These are phyloP conservation scores for Aegilops speltoides DNA, from an alignment of 176 grass and related monocot genomes.

Conservation along the genomic window DNA sequence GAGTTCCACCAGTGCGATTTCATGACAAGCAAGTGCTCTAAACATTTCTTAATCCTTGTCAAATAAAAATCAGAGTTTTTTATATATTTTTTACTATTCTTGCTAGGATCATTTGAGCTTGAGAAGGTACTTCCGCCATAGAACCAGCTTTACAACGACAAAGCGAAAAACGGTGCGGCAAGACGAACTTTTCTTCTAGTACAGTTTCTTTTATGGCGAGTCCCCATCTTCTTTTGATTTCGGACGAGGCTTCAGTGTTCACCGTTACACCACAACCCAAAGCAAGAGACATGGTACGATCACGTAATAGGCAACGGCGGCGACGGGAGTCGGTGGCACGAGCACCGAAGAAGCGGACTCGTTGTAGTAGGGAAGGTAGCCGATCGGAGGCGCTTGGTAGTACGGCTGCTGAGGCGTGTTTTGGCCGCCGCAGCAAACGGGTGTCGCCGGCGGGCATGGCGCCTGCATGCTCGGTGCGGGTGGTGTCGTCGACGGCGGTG, in stretches of 20 bases:
- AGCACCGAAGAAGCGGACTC: slow-evolving; percentile 13
- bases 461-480: neutral
- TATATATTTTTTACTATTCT: no score
- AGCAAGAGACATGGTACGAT: neutral
- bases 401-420: slow-evolving; percentile 32
- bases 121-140: no score
- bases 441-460: slow-evolving; percentile 32
- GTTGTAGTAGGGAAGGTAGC: slow-evolving; percentile 46
- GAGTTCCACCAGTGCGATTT: no score
- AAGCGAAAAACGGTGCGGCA: neutral
- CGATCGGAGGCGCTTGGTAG: slow-evolving; percentile 18
- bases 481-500: neutral
- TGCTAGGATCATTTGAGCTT: no score
- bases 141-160: no score
- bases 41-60: no score
- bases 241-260: neutral
- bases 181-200: neutral
- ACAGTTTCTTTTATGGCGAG: neutral
- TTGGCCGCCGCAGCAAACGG: slow-evolving; percentile 44
- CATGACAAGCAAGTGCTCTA: no score
- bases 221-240: no score
- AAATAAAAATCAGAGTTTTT: no score
- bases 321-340: neutral
- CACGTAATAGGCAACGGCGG: neutral
- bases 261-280: slow-evolving; percentile 3